Conservation (phyloP, 2,329 filamentous ascomycete species). For the Colletotrichum plurivorum region DNA sequence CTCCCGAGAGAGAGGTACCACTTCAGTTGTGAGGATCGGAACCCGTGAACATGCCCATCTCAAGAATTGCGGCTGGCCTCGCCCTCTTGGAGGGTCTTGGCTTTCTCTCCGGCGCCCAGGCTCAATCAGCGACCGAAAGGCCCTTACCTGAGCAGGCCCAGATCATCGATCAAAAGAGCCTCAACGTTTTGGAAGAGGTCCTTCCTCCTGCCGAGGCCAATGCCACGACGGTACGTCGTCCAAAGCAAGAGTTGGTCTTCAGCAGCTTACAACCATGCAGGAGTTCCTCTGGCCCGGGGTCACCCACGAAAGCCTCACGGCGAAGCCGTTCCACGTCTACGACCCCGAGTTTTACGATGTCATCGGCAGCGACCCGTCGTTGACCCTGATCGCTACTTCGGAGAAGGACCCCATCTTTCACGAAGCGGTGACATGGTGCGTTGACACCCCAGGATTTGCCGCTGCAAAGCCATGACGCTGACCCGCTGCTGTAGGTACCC, state of each 20-base stretch:
- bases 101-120: constrained; percentile 35
- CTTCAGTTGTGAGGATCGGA: background rate
- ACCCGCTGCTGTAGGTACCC: constrained; percentile 44
- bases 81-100: constrained; percentile 44
- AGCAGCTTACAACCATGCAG: constrained; percentile 40
- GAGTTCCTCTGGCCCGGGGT: constrained; percentile 61
- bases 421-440: constrained; percentile 66
- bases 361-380: constrained; percentile 62
- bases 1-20: too few species aligned
- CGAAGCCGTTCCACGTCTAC: constrained; percentile 61
- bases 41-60: constrained; percentile 8
- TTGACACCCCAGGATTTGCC: rapidly evolving
- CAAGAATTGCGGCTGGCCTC: constrained; percentile 24
- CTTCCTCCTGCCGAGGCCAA: constrained; percentile 54
- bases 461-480: background rate
- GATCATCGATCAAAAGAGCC: constrained; percentile 59
- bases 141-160: constrained; percentile 49
- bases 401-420: constrained; percentile 65
- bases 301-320: constrained; percentile 52
- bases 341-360: constrained; percentile 65
- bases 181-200: constrained; percentile 58
- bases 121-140: constrained; percentile 9
- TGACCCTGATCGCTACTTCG: constrained; percentile 64
- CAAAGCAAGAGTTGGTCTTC: background rate
- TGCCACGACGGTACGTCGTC: constrained; percentile 50